A percentile compares a stretch with the other conserved stretches of the same genome.
Evolutionary conservation across 1,139 yeast genomes (phyloP).

Genomic region (Candida glucosophila): DNA sequence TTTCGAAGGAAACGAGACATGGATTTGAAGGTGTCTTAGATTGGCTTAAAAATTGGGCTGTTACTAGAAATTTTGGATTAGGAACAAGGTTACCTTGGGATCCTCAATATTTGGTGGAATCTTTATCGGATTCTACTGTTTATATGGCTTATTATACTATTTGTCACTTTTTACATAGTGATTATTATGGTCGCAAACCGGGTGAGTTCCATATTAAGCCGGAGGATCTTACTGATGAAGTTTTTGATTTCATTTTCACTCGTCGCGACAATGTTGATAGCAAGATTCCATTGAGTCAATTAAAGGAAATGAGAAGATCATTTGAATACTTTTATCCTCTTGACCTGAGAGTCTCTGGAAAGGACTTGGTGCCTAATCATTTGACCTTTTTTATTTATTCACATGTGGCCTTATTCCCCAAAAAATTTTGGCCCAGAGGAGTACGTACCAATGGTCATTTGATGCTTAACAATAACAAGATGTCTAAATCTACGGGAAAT

Average conservation of each 20-base stretch:
- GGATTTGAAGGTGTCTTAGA: slow-evolving; percentile 92
- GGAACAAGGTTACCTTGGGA: slow-evolving; percentile 99
- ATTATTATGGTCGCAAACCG: slow-evolving; percentile 67
- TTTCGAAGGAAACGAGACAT: slow-evolving; percentile 75
- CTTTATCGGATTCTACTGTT: slow-evolving; percentile 90
- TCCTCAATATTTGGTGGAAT: slow-evolving; percentile 84
- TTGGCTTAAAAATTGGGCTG: slow-evolving; percentile 99
- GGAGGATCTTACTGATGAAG: slow-evolving; percentile 87
- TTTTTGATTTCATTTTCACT: slow-evolving; percentile 83
- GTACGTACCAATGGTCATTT: slow-evolving; percentile 94
- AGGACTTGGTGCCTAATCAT: slow-evolving; percentile 96
- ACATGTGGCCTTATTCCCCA: slow-evolving; percentile 90
- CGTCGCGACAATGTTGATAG: slow-evolving; percentile 53
- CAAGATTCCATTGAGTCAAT: slow-evolving; percentile 58
- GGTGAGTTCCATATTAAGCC: slow-evolving; percentile 74
- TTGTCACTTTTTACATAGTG: slow-evolving; percentile 76
- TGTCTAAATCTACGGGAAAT: slow-evolving; percentile 98
- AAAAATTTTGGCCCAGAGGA: slow-evolving; percentile 88
- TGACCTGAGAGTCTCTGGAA: slow-evolving; percentile 87
- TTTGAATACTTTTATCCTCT: slow-evolving; percentile 94
- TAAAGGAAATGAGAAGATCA: slow-evolving; percentile 77
- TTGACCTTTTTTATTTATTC: slow-evolving; percentile 90
- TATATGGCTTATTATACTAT: slow-evolving; percentile 96
- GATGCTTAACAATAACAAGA: slow-evolving; percentile 90
- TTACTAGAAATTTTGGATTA: slow-evolving; percentile 91